phyloP scores from a whole-genome alignment of 495 filamentous ascomycete genomes.

The Parachaetomium inaequale region DNA sequence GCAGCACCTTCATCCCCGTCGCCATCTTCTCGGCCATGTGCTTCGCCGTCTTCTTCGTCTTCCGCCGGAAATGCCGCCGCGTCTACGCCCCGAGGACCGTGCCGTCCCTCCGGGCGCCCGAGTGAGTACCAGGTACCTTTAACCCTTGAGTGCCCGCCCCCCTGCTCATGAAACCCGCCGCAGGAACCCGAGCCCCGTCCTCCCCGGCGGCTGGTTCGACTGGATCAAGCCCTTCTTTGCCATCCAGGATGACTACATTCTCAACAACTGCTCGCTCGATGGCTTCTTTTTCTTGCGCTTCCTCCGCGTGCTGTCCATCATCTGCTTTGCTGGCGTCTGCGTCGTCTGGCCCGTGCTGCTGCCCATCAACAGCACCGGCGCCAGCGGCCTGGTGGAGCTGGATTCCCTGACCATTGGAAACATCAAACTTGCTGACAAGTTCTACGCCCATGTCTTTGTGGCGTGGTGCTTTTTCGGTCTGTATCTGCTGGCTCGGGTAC shows the following conservation, averaged over 20 bases:
- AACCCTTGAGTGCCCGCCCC: background rate
- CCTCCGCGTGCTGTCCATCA: conserved; percentile 61
- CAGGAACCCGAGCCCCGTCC: conserved; percentile 60
- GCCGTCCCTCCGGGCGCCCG: conserved; percentile 25
- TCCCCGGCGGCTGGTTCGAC: conserved; percentile 63
- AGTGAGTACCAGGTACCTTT: conserved; percentile 25
- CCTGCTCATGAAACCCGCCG: conserved; percentile 20
- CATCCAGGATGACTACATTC: conserved; percentile 58
- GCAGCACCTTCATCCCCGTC: conserved; percentile 52
- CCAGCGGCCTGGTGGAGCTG: conserved; percentile 55
- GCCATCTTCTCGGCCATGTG: conserved; percentile 39
- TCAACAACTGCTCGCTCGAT: conserved; percentile 67
- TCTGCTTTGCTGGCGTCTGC: conserved; percentile 67
- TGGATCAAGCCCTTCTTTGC: conserved; percentile 62
- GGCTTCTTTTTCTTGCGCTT: conserved; percentile 81
- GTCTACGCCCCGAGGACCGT: conserved; percentile 37
- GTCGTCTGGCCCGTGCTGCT: conserved; percentile 76
- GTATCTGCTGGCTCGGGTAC: conserved; percentile 15
- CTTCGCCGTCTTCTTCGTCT: conserved; percentile 29
- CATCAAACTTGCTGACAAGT: conserved; percentile 47
- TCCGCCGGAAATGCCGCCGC: conserved; percentile 30
- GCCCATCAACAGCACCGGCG: conserved; percentile 72
- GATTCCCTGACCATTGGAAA: conserved; percentile 67
- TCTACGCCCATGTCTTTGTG: conserved; percentile 62
- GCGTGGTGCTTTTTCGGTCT: conserved; percentile 64